Evolutionary conservation across 2,329 filamentous ascomycete species (phyloP).

Genomic region (Pseudofabraea citricarpa): DNA sequence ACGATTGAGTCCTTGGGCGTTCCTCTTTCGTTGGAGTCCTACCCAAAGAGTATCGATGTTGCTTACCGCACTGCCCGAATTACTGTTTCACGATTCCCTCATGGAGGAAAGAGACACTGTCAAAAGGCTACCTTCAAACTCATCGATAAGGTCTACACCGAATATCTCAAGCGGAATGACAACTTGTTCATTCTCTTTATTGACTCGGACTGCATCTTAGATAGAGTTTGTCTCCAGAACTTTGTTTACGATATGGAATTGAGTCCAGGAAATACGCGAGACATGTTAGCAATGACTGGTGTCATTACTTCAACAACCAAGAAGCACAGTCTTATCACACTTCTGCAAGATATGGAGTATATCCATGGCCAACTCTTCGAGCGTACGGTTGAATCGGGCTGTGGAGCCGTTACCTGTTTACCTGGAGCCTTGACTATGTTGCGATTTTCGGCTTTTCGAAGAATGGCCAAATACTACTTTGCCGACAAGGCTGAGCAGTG

Average conservation of each 20-base stretch:
- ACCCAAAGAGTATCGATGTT: slow-evolving; percentile 88
- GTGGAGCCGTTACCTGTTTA: slow-evolving; percentile 89
- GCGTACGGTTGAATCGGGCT: slow-evolving; percentile 89
- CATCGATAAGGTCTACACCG: slow-evolving; percentile 85
- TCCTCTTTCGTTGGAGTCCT: slow-evolving; percentile 67
- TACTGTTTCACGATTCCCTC: slow-evolving; percentile 86
- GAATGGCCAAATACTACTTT: slow-evolving; percentile 98
- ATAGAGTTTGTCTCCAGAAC: slow-evolving; percentile 88
- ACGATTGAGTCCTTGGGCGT: slow-evolving; percentile 84
- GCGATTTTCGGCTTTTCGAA: slow-evolving; percentile 90
- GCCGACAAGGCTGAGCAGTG: slow-evolving; percentile 94
- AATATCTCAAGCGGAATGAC: slow-evolving; percentile 83
- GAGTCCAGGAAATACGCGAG: slow-evolving; percentile 83
- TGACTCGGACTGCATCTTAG: slow-evolving; percentile 93
- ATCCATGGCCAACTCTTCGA: slow-evolving; percentile 96
- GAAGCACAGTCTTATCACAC: slow-evolving; percentile 82
- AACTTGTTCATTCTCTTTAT: slow-evolving; percentile 96
- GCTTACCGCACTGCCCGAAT: slow-evolving; percentile 77
- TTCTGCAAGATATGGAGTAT: slow-evolving; percentile 97
- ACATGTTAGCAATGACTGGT: slow-evolving; percentile 97
- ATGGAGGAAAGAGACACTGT: slow-evolving; percentile 90
- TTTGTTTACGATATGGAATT: slow-evolving; percentile 99
- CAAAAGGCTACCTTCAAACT: slow-evolving; percentile 91
- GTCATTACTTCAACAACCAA: slow-evolving; percentile 93
- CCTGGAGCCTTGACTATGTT: slow-evolving; percentile 94